phyloP scores from a whole-genome alignment of 257 asterid genomes.

The Gynochthodes officinalis region DNA sequence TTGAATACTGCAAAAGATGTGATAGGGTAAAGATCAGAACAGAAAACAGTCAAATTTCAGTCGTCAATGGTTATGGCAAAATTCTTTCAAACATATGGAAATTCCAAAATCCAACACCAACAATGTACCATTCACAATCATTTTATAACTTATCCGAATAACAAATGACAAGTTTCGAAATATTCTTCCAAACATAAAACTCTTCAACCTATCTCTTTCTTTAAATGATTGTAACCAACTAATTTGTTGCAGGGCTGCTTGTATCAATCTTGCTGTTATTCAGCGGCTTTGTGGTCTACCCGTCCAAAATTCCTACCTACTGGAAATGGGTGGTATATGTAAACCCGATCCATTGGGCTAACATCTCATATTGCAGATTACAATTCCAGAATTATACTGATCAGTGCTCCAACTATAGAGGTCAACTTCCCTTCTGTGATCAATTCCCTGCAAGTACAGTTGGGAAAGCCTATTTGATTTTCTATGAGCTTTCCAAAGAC shows the following conservation, averaged over 20 bases:
- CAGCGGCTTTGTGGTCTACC: conserved; percentile 18
- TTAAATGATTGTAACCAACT: neutral
- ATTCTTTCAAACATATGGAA: neutral
- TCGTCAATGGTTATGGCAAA: neutral
- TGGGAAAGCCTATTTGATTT: conserved; percentile 17
- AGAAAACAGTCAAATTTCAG: no score
- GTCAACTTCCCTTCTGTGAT: conserved; percentile 17
- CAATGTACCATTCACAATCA: conserved; percentile 1
- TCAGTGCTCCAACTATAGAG: conserved; percentile 14
- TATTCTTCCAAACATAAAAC: neutral
- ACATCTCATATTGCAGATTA: conserved; percentile 11
- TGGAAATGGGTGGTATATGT: conserved; percentile 13
- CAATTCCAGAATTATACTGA: conserved; percentile 16
- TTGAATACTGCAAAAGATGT: neutral
- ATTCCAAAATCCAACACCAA: neutral
- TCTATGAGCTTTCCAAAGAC: conserved; percentile 8
- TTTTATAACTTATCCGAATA: neutral
- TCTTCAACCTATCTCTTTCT: neutral
- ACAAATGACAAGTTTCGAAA: neutral
- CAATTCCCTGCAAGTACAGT: conserved; percentile 10
- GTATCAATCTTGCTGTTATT: conserved; percentile 14
- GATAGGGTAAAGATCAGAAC: neutral
- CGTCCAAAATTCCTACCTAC: conserved; percentile 12
- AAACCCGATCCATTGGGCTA: conserved; percentile 19
- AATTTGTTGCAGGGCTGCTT: conserved; percentile 9